A percentile compares a stretch with the other conserved stretches of the same genome.
Conservation (phyloP, 768 basidiomycete genomes). For the Neoboletus subvelutipes region DNA sequence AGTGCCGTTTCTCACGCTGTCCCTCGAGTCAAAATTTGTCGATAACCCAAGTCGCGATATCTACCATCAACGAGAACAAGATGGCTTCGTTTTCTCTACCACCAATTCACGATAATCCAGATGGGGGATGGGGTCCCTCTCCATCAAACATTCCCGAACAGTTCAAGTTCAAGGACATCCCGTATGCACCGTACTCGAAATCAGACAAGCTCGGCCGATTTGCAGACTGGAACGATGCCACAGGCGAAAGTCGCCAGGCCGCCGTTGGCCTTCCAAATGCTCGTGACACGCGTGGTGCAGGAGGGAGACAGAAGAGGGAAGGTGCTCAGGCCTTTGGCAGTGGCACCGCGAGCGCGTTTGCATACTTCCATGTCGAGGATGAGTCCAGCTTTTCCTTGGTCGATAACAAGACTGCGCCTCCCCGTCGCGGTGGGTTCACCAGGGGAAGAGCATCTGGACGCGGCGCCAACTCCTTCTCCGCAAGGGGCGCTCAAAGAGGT, state of each 20-base stretch:
- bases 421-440: constrained; percentile 68
- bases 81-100: constrained; percentile 88
- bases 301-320: constrained; percentile 65
- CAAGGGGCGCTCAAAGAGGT: constrained; percentile 47
- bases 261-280: constrained; percentile 48
- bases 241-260: constrained; percentile 60
- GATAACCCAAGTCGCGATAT: constrained; percentile 9
- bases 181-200: constrained; percentile 98
- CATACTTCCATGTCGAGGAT: constrained; percentile 97
- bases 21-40: constrained; percentile 19
- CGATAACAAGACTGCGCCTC: constrained; percentile 75
- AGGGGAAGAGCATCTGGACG: constrained; percentile 46
- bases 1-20: constrained; percentile 26
- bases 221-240: constrained; percentile 93
- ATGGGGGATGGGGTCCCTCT: constrained; percentile 91
- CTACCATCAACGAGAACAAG: constrained; percentile 14
- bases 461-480: constrained; percentile 34
- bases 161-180: constrained; percentile 98
- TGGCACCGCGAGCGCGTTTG: constrained; percentile 86
- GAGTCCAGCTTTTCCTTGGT: constrained; percentile 96
- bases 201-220: constrained; percentile 97
- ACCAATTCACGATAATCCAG: constrained; percentile 85
- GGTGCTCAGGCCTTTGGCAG: constrained; percentile 87
- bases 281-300: constrained; percentile 49
- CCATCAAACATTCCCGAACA: constrained; percentile 81